Base-by-base conservation (phyloP, 2,329 filamentous ascomycete genomes). In the Stagonosporopsis tanaceti region DNA sequence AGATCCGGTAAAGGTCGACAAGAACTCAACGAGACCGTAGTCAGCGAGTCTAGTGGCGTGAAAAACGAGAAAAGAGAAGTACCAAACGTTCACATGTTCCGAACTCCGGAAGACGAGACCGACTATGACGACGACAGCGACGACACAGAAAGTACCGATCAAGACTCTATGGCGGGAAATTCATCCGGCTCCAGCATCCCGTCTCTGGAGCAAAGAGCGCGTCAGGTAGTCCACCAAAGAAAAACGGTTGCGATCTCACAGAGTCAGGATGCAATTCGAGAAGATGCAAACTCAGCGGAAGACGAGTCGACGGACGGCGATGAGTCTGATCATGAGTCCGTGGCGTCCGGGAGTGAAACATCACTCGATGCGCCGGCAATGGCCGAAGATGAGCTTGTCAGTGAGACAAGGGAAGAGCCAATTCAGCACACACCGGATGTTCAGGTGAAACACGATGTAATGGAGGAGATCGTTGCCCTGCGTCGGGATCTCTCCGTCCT, bases 401-500 rank as follows among this genome's bases (percentile, higher is more conserved):
- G 9, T 5, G 14, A 12, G 5, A 3, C 6, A 7, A 11, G 25
- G 8, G 7, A 15, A 6, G 27, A 9, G 6, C 8, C 9, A 3
- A 11, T 12, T 30, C 12, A 17, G 9, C 27, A 4, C 20, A 7
- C 40, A 44, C 14, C 14, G 7, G 6, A 17, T 1, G 6, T 8
- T 4, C 20, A 11, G 14, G 20, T 20, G 22, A 15, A 47, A 7
- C 34, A 28, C 15, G 34, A 46, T 24, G 27, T 47, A 24, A 17
- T 47, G 34, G 34, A 24, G 4, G 45, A 47, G 34, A 7, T 47
- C 6, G 20, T 27, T 11, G 9, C 45, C n/a, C 14, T 47, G 34
- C 45, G 45, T 27, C 45, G 35, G 39, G 45, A 47, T 20, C 15
- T 47, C 24, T 38, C 45, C 7, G 12, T 22, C 30, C 24, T 50